Percentiles rank a stretch among this genome's conserved stretches.
phyloP scores from a whole-genome alignment of 345 rosid genomes.

The Camelina laxa region DNA sequence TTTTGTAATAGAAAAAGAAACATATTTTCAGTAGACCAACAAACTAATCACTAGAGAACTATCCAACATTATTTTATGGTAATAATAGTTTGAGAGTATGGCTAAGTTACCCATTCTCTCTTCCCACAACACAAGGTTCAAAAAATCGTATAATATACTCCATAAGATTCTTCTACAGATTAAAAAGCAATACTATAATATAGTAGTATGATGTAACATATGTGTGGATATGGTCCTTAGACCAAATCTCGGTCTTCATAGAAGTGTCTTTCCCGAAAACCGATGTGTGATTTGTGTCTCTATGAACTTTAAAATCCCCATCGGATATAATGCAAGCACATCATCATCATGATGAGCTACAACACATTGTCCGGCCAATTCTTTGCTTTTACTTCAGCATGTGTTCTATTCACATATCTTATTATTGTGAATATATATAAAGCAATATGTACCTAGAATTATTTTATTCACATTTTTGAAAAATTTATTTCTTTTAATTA shows the following conservation, averaged over 20 bases:
- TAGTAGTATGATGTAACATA: neutral
- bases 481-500: too few species aligned
- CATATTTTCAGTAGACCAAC: conserved; percentile 1
- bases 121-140: conserved; percentile 24
- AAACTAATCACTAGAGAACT: neutral
- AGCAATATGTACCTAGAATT: too few species aligned
- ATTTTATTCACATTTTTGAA: too few species aligned
- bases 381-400: conserved; percentile 35
- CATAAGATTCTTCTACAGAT: neutral
- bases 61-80: neutral
- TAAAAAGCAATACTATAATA: neutral
- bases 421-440: too few species aligned
- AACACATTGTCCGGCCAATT: conserved; percentile 19
- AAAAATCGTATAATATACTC: conserved; percentile 8
- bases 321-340: conserved; percentile 42
- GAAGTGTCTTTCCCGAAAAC: conserved; percentile 43
- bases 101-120: conserved; percentile 1
- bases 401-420: conserved; percentile 17
- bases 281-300: conserved; percentile 46
- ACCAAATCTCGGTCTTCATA: conserved; percentile 47
- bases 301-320: conserved; percentile 34
- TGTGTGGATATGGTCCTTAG: conserved; percentile 40
- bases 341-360: conserved; percentile 45
- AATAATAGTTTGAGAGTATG: neutral
- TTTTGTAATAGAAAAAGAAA: neutral